Conservation (phyloP, 75 land plant genomes). For the Cunninghamia lanceolata region DNA sequence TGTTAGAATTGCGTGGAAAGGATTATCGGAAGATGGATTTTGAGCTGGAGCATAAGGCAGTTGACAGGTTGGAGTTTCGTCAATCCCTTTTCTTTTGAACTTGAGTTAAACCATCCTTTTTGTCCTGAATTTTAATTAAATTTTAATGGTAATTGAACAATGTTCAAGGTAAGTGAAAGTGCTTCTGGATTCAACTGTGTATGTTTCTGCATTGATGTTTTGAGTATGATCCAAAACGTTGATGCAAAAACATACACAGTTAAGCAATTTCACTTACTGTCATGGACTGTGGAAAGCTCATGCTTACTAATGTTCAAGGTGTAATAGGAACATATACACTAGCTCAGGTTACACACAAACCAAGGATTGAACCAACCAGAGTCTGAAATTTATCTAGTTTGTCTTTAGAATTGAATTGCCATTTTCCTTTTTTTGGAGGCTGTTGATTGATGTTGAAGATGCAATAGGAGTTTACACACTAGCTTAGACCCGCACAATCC, state of each 20-base stretch:
- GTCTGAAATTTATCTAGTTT: background rate
- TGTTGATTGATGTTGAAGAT: too few species aligned
- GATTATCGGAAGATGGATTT: slow-evolving; percentile 91
- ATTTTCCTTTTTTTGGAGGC: background rate
- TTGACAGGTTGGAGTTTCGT: slow-evolving; percentile 46
- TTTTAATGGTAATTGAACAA: background rate
- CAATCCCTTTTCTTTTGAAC: background rate
- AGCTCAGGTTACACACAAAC: background rate
- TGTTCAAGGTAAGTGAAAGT: background rate
- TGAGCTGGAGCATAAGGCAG: slow-evolving; percentile 61
- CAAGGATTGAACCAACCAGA: background rate
- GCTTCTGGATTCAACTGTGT: too few species aligned
- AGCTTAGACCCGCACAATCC: too few species aligned
- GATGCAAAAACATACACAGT: too few species aligned
- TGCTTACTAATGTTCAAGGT: background rate
- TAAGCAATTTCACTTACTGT: too few species aligned
- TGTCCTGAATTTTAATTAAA: too few species aligned
- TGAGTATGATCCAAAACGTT: too few species aligned
- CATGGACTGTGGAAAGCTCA: too few species aligned
- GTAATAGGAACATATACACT: background rate
- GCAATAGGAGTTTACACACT: too few species aligned
- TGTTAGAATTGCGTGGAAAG: slow-evolving; percentile 62
- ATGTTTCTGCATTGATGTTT: too few species aligned
- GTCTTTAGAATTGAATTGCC: background rate
- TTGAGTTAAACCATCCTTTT: background rate